Percentiles rank a stretch among this genome's conserved stretches.
These are phyloP conservation scores for Didymella pinodella DNA, from an alignment of 2,329 filamentous ascomycete species.

Conservation along the genomic window DNA sequence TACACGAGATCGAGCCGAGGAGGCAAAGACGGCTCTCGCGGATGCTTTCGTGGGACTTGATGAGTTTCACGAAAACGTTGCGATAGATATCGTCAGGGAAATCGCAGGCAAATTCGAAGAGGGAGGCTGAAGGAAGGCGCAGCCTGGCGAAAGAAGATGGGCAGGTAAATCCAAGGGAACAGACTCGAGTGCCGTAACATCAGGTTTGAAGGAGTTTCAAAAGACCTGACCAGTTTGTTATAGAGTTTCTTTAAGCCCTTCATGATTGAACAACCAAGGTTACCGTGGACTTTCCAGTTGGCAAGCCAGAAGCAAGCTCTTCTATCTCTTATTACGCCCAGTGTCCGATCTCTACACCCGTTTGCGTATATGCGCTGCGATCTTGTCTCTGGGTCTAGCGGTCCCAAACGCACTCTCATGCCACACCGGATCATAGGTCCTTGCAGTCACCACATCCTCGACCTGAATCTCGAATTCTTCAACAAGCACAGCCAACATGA, in stretches of 20 bases:
- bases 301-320: too few species aligned
- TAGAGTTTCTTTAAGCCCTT: too few species aligned
- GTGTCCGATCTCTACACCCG: neutral
- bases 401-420: conserved; percentile 8
- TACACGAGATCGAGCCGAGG: neutral
- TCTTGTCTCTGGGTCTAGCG: neutral
- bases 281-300: too few species aligned
- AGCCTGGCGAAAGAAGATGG: neutral
- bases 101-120: neutral
- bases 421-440: conserved; percentile 4
- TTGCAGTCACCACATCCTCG: neutral
- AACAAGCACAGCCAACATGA: conserved; percentile 4
- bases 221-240: too few species aligned
- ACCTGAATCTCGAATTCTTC: conserved; percentile 1
- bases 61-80: neutral
- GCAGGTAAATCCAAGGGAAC: too few species aligned
- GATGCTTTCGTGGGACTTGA: neutral
- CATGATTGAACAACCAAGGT: too few species aligned
- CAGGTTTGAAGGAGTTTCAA: too few species aligned
- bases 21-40: neutral
- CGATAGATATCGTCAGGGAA: neutral
- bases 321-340: too few species aligned
- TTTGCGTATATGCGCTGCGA: neutral
- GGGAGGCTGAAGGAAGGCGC: neutral
- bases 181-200: too few species aligned